A percentile compares a stretch with the other conserved stretches of the same genome.
Conservation (phyloP, 225 moss, liverwort and hornwort species). For the Pseudisothecium myosuroides region DNA sequence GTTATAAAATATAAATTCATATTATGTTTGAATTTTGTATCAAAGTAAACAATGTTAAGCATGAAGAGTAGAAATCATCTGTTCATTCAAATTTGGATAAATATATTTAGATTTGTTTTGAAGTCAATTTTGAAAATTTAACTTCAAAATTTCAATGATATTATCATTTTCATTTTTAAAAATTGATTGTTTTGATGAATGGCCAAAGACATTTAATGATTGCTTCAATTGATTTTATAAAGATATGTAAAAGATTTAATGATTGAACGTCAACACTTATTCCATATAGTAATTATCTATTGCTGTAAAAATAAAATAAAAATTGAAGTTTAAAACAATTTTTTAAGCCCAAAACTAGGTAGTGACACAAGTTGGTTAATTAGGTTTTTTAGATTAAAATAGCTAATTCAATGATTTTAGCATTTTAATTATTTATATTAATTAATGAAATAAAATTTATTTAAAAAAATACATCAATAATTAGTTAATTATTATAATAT, state of each 20-base stretch:
- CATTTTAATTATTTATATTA: neutral
- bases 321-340: neutral
- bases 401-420: neutral
- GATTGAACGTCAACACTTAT: neutral
- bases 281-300: neutral
- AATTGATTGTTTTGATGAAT: neutral
- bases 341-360: neutral
- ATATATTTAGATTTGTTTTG: neutral
- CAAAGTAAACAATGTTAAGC: too few species aligned
- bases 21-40: neutral
- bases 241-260: neutral
- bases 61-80: neutral
- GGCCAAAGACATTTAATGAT: neutral
- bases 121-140: neutral
- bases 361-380: neutral
- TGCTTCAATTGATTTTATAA: too few species aligned
- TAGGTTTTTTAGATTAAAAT: neutral
- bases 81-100: neutral
- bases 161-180: neutral
- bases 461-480: too few species aligned
- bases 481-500: neutral
- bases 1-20: neutral
- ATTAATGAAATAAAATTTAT: neutral
- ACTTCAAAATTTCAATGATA: too few species aligned
- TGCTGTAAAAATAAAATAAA: neutral